Evolutionary conservation across 108 stramenopile species (phyloP).

Genomic region (Cyclotella distinguenda): DNA sequence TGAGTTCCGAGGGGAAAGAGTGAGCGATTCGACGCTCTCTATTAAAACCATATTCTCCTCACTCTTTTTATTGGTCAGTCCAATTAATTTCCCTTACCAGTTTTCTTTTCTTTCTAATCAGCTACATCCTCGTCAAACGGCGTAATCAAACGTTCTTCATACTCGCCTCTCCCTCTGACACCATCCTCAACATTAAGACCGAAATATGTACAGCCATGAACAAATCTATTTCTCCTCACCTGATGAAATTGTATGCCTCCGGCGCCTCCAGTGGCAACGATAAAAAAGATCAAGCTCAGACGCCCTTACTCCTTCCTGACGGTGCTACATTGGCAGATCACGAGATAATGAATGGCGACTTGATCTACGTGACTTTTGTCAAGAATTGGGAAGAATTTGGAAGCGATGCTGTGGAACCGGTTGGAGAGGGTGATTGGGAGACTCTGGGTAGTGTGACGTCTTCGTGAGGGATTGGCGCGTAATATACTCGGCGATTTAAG

Average conservation of each 20-base stretch:
- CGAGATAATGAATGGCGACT: slow-evolving; percentile 51
- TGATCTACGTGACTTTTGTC: slow-evolving; percentile 48
- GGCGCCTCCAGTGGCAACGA: slow-evolving; percentile 17
- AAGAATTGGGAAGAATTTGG: slow-evolving; percentile 9
- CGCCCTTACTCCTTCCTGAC: slow-evolving; percentile 33
- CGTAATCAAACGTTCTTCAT: slow-evolving; percentile 69
- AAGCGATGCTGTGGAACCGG: not conserved
- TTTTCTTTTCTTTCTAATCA: not conserved
- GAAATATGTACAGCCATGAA: slow-evolving; percentile 49
- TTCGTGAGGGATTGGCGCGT: not conserved
- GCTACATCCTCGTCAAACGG: slow-evolving; percentile 61
- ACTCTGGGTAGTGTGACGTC: slow-evolving; percentile 9
- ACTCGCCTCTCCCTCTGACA: slow-evolving; percentile 46
- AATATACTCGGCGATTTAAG: not conserved
- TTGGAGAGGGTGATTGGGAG: slow-evolving; percentile 22
- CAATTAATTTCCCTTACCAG: not conserved
- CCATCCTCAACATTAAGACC: slow-evolving; percentile 51
- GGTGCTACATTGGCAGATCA: slow-evolving; percentile 31
- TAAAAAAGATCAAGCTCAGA: slow-evolving; percentile 2
- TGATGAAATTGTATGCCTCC: slow-evolving; percentile 39
- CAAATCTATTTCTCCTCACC: slow-evolving; percentile 29
- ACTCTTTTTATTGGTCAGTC: not conserved
- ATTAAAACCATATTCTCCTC: not conserved
- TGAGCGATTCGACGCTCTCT: not conserved
- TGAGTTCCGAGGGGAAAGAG: slow-evolving; percentile 1